Evolutionary conservation across 306 rosid species (phyloP), one percentile per base, ranked within the genome.

Genomic region (Calophaca sinica): DNA sequence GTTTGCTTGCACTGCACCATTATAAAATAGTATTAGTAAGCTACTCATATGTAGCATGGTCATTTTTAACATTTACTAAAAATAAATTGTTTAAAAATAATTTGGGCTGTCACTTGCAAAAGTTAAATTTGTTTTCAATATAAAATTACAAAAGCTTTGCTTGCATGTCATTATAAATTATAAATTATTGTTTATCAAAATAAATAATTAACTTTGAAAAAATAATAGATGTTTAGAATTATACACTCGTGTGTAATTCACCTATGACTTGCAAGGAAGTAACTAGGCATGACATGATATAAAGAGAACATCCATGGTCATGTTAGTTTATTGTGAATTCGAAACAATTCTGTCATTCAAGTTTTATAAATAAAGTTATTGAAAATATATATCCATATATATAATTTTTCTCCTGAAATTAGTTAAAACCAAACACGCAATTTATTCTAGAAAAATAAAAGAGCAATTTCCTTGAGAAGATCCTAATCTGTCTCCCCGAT

Each of bases 1-100:
- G 41, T 36, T 36, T 36, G 41, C 5, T 36, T 36, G 41, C 41
- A 36, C 41, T 45, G n/a, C 50, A 45, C 7, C 51, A 45, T 8
- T 9, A 45, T 45, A 10, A 45, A 9, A 45, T 44, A 9, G 26
- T 20, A 20, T 20, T 44, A 44, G 64, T 58, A 2, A 58, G 42
- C 62, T 29, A 57, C 9, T 58, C 31, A 11, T 59, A 11, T 32
- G 14, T 32, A 5, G 26, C 29, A 68, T 7, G 58, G 58, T 31
- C 29, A 8, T 7, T 48, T 68, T 48, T 48, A 68, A 13, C n/a
- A 68, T 31, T 49, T 64, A 10, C 55, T 42, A 64, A 60, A 65
- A 44, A 42, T 5, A 42, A 15, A 20, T 42, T 44, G 3, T 42
- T 44, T 42, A 2, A 0, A 38, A 61, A 14, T 26, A 57, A 57